Conservation (phyloP, 345 rosid genomes). For the Pugionium dolabratum region DNA sequence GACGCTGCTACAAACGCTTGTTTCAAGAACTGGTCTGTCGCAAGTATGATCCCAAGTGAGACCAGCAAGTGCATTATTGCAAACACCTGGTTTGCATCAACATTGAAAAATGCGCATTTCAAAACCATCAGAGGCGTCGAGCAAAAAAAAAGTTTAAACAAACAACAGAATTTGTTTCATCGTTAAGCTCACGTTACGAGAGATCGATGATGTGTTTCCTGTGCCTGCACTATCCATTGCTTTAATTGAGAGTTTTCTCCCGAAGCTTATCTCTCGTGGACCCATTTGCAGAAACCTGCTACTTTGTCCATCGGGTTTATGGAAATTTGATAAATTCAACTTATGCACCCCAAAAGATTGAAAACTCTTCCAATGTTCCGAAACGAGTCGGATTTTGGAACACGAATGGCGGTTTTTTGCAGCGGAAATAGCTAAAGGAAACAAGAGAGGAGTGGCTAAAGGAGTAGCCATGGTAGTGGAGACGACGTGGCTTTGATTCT, state of each 20-base stretch:
- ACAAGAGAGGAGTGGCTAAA: conserved; percentile 38
- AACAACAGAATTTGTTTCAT: background rate
- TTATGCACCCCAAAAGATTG: too few species aligned
- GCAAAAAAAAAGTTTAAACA: background rate
- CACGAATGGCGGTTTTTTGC: too few species aligned
- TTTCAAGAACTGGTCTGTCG: conserved; percentile 69
- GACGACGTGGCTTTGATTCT: too few species aligned
- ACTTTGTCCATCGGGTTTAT: conserved; percentile 8
- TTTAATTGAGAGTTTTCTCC: conserved; percentile 39
- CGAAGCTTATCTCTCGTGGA: conserved; percentile 32
- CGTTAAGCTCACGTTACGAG: conserved; percentile 46
- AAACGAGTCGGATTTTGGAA: conserved; percentile 6
- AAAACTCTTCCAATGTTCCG: conserved; percentile 8
- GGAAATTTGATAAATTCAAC: too few species aligned
- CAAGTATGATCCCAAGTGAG: conserved; percentile 85
- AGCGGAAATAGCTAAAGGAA: conserved; percentile 25
- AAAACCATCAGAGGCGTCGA: background rate
- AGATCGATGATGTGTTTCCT: conserved; percentile 50
- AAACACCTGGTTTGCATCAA: conserved; percentile 48
- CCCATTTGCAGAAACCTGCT: conserved; percentile 52
- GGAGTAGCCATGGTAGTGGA: conserved; percentile 51
- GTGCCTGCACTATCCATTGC: conserved; percentile 48
- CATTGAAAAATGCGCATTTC: too few species aligned
- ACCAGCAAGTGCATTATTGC: conserved; percentile 65
- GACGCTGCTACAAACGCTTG: conserved; percentile 77